phyloP scores from a whole-genome alignment of 805 yeast genomes.

The Suhomyces pyralidae region DNA sequence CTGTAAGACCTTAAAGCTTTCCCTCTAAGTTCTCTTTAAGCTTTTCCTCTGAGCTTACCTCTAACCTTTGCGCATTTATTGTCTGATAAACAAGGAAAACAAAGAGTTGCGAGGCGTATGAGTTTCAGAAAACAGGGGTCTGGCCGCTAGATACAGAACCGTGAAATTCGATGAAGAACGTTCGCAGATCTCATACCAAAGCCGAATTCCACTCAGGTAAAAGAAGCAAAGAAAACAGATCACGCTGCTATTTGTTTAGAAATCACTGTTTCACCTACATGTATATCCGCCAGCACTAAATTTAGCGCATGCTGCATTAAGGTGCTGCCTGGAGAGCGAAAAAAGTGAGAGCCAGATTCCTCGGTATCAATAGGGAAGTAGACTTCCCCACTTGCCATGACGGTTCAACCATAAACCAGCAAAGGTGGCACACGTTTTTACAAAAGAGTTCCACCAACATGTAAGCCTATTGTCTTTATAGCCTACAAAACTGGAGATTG shows the following conservation, averaged over 20 bases:
- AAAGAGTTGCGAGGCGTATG: not conserved
- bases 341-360: not conserved
- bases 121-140: not conserved
- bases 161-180: not conserved
- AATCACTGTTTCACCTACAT: too few species aligned
- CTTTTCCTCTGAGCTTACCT: not conserved
- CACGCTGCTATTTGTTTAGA: too few species aligned
- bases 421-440: not conserved
- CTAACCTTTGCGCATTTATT: not conserved
- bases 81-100: not conserved
- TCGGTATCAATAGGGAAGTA: not conserved
- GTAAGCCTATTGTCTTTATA: not conserved
- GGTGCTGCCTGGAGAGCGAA: not conserved
- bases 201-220: not conserved
- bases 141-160: not conserved
- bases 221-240: too few species aligned
- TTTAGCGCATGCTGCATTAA: not conserved
- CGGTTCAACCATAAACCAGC: not conserved
- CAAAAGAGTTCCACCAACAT: not conserved
- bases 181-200: not conserved
- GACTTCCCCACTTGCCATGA: not conserved
- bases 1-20: not conserved
- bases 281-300: not conserved
- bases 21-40: too few species aligned
- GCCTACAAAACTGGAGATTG: not conserved